Evolutionary conservation across 164 flowering plant genomes (phyloP), one percentile per base, ranked within the genome.

Genomic region (Stephania japonica): DNA sequence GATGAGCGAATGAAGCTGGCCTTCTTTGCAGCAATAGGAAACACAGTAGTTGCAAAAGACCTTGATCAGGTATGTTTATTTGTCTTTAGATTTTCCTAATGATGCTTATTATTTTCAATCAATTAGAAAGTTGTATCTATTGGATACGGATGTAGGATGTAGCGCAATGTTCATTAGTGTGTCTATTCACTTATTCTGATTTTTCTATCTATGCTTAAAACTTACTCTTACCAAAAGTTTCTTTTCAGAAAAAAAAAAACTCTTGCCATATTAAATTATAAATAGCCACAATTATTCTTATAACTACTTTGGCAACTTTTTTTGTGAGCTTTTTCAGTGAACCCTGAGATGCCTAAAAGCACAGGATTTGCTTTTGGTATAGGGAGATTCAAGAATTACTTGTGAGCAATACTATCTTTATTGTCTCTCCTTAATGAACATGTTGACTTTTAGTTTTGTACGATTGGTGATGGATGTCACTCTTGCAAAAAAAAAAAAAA

Each of bases 1-100:
- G 97, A 92, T 81, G 97, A 92, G 67, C 87, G 89, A 68, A 87
- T 96, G 88, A 93, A 85, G 73, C 91, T 90, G 70, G 99, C 97
- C 67, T 96, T 96, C 80, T 93, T 76, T 86, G 91, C 94, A 7
- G 88, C 90, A 42, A 59, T 96, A 64, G 82, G 91, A 73, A 91
- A 92, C 75, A 96, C 99, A 1, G 80, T 93, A 70, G 97, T 96
- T n/a, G 97, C 97, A 1, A 84, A 89, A 69, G 89, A 92, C 85
- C 84, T 91, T 71, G 97, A 96, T 75, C 98, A 96, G 93, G 99
- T 96, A 13, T 64, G 44, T 21, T 78, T 70, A 7, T 59, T 32
- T 73, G 70, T 50, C 21, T 69, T 21, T 24, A 47, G 11, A 27
- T 73, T 49, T 24, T 21, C 4, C 53, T 32, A 32, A 32, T 14